phyloP scores from a whole-genome alignment of 331 rosid species.

The Erythrophleum ivorense region DNA sequence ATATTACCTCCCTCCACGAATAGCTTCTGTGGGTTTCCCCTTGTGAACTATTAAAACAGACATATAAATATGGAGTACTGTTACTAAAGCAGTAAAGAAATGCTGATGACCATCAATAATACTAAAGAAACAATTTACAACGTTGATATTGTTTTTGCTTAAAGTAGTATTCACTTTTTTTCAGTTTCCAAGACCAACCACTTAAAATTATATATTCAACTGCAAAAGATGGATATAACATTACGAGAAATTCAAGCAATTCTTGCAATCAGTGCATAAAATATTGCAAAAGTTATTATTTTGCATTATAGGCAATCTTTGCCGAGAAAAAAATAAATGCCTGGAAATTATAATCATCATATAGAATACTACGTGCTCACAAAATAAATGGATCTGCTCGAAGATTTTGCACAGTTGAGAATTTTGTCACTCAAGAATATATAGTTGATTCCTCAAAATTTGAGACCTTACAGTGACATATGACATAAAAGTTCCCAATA shows the following conservation, averaged over 20 bases:
- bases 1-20: conserved; percentile 94
- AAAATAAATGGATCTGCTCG: conserved; percentile 24
- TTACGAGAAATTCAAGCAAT: conserved; percentile 24
- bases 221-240: neutral
- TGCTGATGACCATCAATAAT: conserved; percentile 10
- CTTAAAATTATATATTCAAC: conserved; percentile 14
- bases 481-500: neutral
- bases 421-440: neutral
- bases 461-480: neutral
- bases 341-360: conserved; percentile 9
- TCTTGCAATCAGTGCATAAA: conserved; percentile 6
- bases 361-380: conserved; percentile 1
- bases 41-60: conserved; percentile 44
- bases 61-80: conserved; percentile 29
- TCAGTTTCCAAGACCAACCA: conserved; percentile 16
- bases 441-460: conserved; percentile 31
- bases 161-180: conserved; percentile 12
- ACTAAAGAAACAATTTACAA: neutral
- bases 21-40: conserved; percentile 87
- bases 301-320: conserved; percentile 14
- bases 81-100: conserved; percentile 34
- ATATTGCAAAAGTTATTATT: neutral
- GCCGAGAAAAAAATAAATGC: conserved; percentile 7
- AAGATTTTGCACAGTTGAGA: conserved; percentile 12
- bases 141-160: conserved; percentile 6